These are phyloP conservation scores for Fusarium euwallaceae DNA, from an alignment of 2,329 filamentous ascomycete species.

Conservation along the genomic window DNA sequence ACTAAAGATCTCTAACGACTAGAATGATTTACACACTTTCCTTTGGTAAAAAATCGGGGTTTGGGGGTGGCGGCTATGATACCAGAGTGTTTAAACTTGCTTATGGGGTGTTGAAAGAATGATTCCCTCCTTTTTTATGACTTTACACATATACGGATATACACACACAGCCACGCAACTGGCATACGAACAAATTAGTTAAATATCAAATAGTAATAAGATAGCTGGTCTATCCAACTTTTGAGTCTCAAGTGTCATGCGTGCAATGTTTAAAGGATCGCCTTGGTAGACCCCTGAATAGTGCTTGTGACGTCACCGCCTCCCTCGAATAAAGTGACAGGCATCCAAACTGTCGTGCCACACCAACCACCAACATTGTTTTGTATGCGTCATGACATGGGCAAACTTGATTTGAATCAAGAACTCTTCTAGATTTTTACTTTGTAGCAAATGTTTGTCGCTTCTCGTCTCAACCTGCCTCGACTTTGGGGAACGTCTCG, in stretches of 20 bases:
- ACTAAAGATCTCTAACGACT: slow-evolving; percentile 29
- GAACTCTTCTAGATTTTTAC: neutral
- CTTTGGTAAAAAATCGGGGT: slow-evolving; percentile 8
- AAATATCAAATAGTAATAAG: slow-evolving; percentile 33
- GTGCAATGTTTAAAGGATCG: neutral
- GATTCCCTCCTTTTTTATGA: neutral
- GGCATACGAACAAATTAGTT: slow-evolving; percentile 6
- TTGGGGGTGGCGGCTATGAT: slow-evolving; percentile 30
- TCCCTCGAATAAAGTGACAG: neutral
- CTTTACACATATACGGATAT: slow-evolving; percentile 1
- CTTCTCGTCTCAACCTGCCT: slow-evolving; percentile 20
- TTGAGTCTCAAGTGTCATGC: neutral
- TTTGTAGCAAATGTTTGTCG: slow-evolving; percentile 14
- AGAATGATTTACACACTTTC: slow-evolving; percentile 30
- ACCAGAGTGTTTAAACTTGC: slow-evolving; percentile 31
- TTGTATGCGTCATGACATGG: neutral
- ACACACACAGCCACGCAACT: slow-evolving; percentile 12
- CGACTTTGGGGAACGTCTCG: slow-evolving; percentile 28
- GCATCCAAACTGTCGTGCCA: neutral
- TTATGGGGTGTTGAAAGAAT: slow-evolving; percentile 15
- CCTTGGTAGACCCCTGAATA: neutral
- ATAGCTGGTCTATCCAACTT: slow-evolving; percentile 37
- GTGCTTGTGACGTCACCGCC: slow-evolving; percentile 25
- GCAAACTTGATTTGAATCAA: neutral
- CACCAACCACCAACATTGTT: neutral